Base-by-base conservation (phyloP, 371 early-diverging fungal species). In the Mortierella sp. region DNA sequence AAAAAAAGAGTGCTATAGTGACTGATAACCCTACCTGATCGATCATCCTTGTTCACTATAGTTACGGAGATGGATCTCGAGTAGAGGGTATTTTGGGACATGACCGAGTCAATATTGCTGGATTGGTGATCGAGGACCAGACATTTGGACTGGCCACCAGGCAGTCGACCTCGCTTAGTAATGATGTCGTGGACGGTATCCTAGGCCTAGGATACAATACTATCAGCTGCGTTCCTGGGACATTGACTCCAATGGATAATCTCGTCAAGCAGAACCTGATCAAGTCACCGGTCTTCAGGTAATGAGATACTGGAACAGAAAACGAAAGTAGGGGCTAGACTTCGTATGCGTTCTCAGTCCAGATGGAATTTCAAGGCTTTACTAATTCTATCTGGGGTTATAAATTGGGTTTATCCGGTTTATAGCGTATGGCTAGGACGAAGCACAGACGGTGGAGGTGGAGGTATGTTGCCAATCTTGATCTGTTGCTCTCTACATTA, bases 11-110 rank as follows among this genome's bases (percentile, higher is more conserved):
- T n/a, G n/a, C n/a, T n/a, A n/a, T n/a, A n/a, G 49, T 42, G 30
- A 6, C 39, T 28, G 4, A 12, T 7, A 27, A 39, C 23, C 37
- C 6, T 28, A 50, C n/a, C 24, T 1, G 28, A 0, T 21, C 8
- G 12, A 19, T n/a, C 27, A n/a, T 6, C 14, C 9, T 3, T 30
- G n/a, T 21, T 8, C 26, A n/a, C 3, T 2, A 5, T 41, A 72
- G 66, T 17, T 87, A 87, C 37, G 87, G 85, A 14, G 87, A 87
- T 59, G 85, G 87, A 5, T 87, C 86, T 6, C 71, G 56, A 27
- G 86, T 85, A 0, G 15, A 46, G n/a, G 87, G 87, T 0, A 60
- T 70, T 28, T 50, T 82, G 3, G 86, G 75, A 12, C 56, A 56
- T 17, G 87, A 87, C 53, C 64, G 78, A 1, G 57, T 86, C 14